Conservation (phyloP, 176 grass and related monocot species). For the Carex scoparia region DNA sequence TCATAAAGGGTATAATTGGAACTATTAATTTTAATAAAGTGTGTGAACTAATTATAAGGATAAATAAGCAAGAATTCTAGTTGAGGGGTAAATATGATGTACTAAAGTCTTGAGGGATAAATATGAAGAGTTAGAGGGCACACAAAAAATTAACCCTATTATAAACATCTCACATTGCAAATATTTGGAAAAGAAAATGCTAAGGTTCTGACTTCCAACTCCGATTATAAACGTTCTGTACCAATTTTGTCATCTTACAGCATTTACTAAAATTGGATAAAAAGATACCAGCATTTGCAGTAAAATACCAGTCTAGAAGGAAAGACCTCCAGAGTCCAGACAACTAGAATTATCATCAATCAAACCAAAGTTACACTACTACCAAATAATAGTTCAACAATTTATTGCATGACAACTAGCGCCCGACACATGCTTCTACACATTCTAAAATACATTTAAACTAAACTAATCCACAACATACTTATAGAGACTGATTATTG, state of each 20-base stretch:
- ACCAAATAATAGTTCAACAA: neutral
- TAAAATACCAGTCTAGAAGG: neutral
- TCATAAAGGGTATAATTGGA: no score
- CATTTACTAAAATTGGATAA: neutral
- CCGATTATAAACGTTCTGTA: neutral
- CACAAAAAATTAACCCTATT: no score
- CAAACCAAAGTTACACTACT: neutral
- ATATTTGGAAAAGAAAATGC: neutral
- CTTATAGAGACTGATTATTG: neutral
- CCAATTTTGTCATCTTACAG: neutral
- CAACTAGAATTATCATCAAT: neutral
- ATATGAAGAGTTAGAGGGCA: no score
- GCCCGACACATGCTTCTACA: neutral
- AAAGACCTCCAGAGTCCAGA: neutral
- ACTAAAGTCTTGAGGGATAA: no score
- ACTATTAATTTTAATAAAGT: no score
- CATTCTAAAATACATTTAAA: neutral
- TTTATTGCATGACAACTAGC: slow-evolving; percentile 1
- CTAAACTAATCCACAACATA: neutral
- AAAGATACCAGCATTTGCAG: neutral
- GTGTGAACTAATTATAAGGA: no score
- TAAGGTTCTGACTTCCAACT: neutral
- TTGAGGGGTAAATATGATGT: no score
- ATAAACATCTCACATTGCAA: no score
- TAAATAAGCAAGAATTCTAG: no score